Percentiles rank a stretch among this genome's conserved stretches.
Evolutionary conservation across 2,329 filamentous ascomycete genomes (phyloP).

Genomic region (Paraconiothyrium brasiliense): DNA sequence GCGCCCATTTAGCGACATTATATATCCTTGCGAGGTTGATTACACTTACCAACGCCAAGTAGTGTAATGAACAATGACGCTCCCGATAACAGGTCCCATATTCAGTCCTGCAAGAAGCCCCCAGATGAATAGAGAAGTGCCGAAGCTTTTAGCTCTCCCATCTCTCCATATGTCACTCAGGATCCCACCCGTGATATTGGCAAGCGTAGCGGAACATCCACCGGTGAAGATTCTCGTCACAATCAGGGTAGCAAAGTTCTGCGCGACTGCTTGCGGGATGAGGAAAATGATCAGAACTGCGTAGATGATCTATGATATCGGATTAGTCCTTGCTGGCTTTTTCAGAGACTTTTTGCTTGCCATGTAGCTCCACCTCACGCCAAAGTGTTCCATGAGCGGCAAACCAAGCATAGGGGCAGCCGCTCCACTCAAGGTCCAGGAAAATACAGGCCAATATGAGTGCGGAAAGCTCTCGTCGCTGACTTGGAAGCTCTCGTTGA

Average conservation of each 20-base stretch:
- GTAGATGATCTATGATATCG: constrained; percentile 43
- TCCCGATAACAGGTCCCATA: constrained; percentile 57
- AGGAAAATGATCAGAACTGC: constrained; percentile 53
- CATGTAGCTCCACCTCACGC: constrained; percentile 56
- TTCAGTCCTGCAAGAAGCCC: constrained; percentile 56
- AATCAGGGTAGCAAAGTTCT: constrained; percentile 57
- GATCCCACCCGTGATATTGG: constrained; percentile 51
- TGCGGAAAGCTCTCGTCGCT: constrained; percentile 51
- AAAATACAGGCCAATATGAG: constrained; percentile 53
- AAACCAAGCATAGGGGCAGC: constrained; percentile 53
- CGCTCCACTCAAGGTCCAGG: constrained; percentile 56
- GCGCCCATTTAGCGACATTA: constrained; percentile 17
- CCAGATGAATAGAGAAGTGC: constrained; percentile 56
- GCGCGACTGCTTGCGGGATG: constrained; percentile 54
- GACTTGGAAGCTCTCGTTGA: constrained; percentile 52
- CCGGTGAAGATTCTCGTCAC: constrained; percentile 57
- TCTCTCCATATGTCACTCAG: constrained; percentile 51
- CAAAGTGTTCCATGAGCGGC: constrained; percentile 57
- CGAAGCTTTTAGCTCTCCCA: constrained; percentile 51
- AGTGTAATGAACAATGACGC: constrained; percentile 48
- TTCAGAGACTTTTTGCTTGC: constrained; percentile 21
- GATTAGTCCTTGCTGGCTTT: constrained; percentile 10
- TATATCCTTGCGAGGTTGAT: not conserved
- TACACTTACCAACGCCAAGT: constrained; percentile 54
- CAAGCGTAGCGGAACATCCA: constrained; percentile 54